Evolutionary conservation across 495 filamentous ascomycete genomes (phyloP).

Genomic region (Aspergillus diversus): DNA sequence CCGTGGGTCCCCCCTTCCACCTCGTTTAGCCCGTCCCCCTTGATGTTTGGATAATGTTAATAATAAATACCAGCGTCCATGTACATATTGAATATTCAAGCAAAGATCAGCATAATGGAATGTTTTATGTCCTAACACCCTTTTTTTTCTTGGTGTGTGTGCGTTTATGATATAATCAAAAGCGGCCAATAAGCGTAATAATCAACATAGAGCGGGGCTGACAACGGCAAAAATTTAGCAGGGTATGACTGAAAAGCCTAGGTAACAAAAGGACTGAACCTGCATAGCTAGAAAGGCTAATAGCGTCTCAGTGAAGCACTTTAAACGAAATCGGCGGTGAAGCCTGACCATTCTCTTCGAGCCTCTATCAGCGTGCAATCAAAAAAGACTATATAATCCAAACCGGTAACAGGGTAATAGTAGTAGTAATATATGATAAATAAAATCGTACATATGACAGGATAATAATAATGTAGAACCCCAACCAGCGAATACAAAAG

Average conservation of each 20-base stretch:
- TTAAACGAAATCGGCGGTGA: not conserved
- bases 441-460: constrained; percentile 1
- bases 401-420: not conserved
- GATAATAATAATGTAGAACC: not conserved
- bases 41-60: too few species aligned
- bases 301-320: not conserved
- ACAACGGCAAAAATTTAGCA: too few species aligned
- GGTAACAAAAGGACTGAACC: not conserved
- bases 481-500: not conserved
- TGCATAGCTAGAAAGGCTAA: not conserved
- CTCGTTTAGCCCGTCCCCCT: constrained; percentile 4
- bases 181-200: not conserved
- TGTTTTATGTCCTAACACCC: not conserved
- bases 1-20: not conserved
- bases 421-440: constrained; percentile 3
- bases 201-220: not conserved
- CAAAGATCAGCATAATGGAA: too few species aligned
- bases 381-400: not conserved
- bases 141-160: not conserved
- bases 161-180: not conserved
- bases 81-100: too few species aligned
- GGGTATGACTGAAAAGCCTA: too few species aligned
- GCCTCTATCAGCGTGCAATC: not conserved
- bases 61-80: too few species aligned
- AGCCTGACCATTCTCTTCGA: not conserved